Base-by-base conservation (phyloP, 2,329 filamentous ascomycete species). In the Ophiostoma novo-ulmi region DNA sequence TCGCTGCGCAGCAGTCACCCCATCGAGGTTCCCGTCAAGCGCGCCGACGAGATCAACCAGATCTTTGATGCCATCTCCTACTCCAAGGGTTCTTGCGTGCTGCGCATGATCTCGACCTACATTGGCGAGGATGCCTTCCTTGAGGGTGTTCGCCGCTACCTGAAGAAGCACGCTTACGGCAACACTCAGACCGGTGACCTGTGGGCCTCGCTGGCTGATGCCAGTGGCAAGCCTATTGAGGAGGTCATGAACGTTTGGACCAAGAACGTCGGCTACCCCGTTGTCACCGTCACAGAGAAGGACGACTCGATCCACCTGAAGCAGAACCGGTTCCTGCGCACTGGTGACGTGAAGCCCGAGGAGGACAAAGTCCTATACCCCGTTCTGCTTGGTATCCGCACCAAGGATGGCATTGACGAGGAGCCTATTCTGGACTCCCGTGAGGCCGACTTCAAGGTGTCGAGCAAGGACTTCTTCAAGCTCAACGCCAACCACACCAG, bases 61-160 rank as follows among this genome's bases (percentile, higher is more conserved):
- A 98, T 98, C 75, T 98, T 98, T 76, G 94, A 98, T 78, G 92
- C 93, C 73, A 98, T 98, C 75, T 97, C 94, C 0, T 98, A 98
- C 81, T 94, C 93, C 70, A 98, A 98, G 83, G 94, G 94, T 22
- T 97, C 94, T 13, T 97, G 93, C 76, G 94, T 98, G 44, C 85
- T 98, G 73, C 91, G 94, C 78, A 98, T 98, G 94, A 94, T 98
- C 75, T 97, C 94, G 26, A 97, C 93, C 75, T 96, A 97, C 77
- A 84, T 98, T 35, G 94, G 94, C 68, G 94, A 98, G 79, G 93
- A 97, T 63, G 85, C 88, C 22, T 98, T 98, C 85, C 88, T 98
- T 78, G 92, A 97, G 79, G 94, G 94, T 77, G 91, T 98, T 70
- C 88, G 93, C 69, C 87, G 88, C 70, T 98, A 98, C 79, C 87